Percentiles rank a stretch among this genome's conserved stretches.
phyloP scores from a whole-genome alignment of 805 yeast genomes.

The Candida sithepensis region DNA sequence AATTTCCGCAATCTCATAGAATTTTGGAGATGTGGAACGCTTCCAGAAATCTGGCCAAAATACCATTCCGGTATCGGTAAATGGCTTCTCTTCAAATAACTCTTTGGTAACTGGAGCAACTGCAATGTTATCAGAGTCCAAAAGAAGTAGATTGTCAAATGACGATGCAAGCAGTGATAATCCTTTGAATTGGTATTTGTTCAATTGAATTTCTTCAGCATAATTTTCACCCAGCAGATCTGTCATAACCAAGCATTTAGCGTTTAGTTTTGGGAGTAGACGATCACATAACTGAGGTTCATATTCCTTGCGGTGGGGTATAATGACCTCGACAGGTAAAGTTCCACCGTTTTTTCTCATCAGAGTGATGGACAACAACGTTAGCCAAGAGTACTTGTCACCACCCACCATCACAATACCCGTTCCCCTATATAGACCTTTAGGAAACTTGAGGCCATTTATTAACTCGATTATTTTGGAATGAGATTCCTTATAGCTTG shows the following conservation, averaged over 20 bases:
- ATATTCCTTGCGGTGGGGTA: conserved; percentile 35
- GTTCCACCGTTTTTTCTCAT: conserved; percentile 46
- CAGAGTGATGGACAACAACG: conserved; percentile 42
- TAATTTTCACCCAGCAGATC: conserved; percentile 33
- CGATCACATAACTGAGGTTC: conserved; percentile 38
- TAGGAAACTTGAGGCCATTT: conserved; percentile 30
- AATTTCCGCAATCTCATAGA: conserved; percentile 50
- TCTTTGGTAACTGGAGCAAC: conserved; percentile 50
- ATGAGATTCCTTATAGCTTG: conserved; percentile 43
- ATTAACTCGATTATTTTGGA: conserved; percentile 36
- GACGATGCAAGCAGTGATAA: conserved; percentile 41
- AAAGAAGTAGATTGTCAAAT: conserved; percentile 42
- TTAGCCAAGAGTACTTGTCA: conserved; percentile 49
- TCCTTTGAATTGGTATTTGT: conserved; percentile 34
- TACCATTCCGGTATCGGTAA: conserved; percentile 42
- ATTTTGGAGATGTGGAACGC: conserved; percentile 58
- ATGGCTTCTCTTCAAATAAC: conserved; percentile 44
- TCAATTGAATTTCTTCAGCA: conserved; percentile 21
- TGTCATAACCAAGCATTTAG: conserved; percentile 38
- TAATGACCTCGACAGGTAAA: conserved; percentile 42
- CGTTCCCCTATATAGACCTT: conserved; percentile 42
- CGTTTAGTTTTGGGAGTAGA: conserved; percentile 36
- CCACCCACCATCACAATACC: conserved; percentile 66
- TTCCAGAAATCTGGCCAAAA: conserved; percentile 72
- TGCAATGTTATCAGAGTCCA: conserved; percentile 46